Percentiles rank a stretch among this genome's conserved stretches.
phyloP scores from a whole-genome alignment of 2,329 filamentous ascomycete species.

The Diaporthe sp. region DNA sequence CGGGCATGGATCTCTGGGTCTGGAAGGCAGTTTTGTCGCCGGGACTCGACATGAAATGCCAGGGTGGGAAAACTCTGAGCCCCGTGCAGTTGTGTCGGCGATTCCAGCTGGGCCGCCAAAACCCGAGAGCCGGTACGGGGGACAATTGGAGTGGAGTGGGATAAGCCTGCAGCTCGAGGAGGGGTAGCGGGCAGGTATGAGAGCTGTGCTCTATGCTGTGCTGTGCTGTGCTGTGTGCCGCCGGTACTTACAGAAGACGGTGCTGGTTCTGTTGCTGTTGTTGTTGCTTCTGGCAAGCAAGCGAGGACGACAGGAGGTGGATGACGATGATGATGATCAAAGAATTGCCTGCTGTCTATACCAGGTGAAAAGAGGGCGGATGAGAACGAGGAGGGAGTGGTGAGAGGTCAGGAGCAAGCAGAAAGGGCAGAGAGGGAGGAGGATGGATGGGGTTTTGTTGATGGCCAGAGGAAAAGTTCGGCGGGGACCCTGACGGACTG shows the following conservation, averaged over 20 bases:
- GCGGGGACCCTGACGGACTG: slow-evolving; percentile 33
- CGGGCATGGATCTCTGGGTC: slow-evolving; percentile 15
- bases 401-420: slow-evolving; percentile 46
- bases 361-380: slow-evolving; percentile 25
- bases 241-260: not conserved
- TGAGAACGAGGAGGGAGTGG: slow-evolving; percentile 46
- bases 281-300: slow-evolving; percentile 7
- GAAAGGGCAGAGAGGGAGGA: slow-evolving; percentile 44
- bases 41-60: not conserved
- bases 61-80: slow-evolving; percentile 40
- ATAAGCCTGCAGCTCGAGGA: slow-evolving; percentile 1
- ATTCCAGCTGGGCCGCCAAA: slow-evolving; percentile 24
- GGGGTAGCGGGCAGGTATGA: slow-evolving; percentile 1
- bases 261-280: not conserved
- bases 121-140: slow-evolving; percentile 31
- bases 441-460: slow-evolving; percentile 37
- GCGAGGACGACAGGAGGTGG: slow-evolving; percentile 20
- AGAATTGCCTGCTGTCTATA: not conserved
- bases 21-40: slow-evolving; percentile 20
- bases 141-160: not conserved
- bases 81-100: slow-evolving; percentile 26
- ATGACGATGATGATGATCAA: not conserved
- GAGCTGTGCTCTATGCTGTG: not conserved
- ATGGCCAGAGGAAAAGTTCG: slow-evolving; percentile 41
- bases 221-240: not conserved